phyloP scores from a whole-genome alignment of 208 protist genomes.

The Crithidia sp. region DNA sequence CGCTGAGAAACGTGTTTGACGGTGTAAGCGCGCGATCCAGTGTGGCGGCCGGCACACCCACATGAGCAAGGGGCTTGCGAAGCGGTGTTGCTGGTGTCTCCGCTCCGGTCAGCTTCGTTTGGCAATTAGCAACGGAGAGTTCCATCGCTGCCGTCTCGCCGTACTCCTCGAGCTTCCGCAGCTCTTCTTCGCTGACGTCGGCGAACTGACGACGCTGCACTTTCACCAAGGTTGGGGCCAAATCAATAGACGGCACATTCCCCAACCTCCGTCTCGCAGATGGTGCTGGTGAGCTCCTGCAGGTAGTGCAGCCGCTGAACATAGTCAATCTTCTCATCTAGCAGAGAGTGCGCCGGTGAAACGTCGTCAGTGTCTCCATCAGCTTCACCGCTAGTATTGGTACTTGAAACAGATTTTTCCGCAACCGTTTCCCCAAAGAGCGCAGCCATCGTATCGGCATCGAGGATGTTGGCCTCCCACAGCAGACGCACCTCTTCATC shows the following conservation, averaged over 20 bases:
- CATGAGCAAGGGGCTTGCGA: neutral
- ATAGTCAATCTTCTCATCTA: slow-evolving; percentile 41
- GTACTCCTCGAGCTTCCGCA: slow-evolving; percentile 62
- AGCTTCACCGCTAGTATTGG: neutral
- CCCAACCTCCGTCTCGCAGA: slow-evolving; percentile 29
- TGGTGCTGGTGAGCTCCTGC: slow-evolving; percentile 49
- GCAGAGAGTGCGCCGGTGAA: slow-evolving; percentile 13
- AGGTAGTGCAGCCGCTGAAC: slow-evolving; percentile 47
- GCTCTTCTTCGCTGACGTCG: slow-evolving; percentile 60
- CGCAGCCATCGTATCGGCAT: slow-evolving; percentile 38
- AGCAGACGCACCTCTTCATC: slow-evolving; percentile 56
- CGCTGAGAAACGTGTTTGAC: slow-evolving; percentile 72
- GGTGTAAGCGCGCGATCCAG: slow-evolving; percentile 70
- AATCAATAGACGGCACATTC: slow-evolving; percentile 52
- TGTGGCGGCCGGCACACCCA: slow-evolving; percentile 29
- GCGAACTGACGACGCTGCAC: slow-evolving; percentile 51
- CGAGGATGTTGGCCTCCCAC: slow-evolving; percentile 57
- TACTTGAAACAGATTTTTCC: neutral
- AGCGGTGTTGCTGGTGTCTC: neutral
- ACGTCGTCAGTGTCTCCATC: neutral
- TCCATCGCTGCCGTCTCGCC: slow-evolving; percentile 45
- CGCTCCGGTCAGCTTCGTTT: neutral
- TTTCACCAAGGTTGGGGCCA: slow-evolving; percentile 65
- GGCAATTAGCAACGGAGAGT: neutral
- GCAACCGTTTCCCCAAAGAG: slow-evolving; percentile 15